Conservation (phyloP, 306 rosid genomes). For the Begonia fuchsioides region DNA sequence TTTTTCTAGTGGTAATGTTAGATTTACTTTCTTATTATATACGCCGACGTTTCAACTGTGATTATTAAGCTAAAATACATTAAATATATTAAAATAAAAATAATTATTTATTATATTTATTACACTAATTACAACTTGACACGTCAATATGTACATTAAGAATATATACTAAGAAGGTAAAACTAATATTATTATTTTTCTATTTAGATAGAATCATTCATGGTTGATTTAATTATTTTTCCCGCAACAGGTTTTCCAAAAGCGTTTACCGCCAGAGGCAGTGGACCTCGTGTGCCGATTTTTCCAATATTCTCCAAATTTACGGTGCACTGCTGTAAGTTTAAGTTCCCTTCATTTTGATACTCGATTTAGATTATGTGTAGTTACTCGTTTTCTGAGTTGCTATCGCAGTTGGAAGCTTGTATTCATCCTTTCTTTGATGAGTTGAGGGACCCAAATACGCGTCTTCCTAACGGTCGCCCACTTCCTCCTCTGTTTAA, state of each 20-base stretch:
- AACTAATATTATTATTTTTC: no score
- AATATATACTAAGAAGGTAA: no score
- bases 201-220: no score
- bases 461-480: constrained; percentile 96
- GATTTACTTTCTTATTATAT: no score
- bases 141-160: no score
- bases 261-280: constrained; percentile 97
- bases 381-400: constrained; percentile 1
- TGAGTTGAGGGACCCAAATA: constrained; percentile 84
- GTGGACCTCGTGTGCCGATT: constrained; percentile 98
- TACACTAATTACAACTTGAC: no score
- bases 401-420: constrained; percentile 72
- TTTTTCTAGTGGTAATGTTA: no score
- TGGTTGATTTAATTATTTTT: not conserved
- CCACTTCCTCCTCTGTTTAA: constrained; percentile 96
- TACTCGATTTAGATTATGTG: not conserved
- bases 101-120: no score
- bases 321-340: constrained; percentile 97
- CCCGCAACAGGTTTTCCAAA: constrained; percentile 72
- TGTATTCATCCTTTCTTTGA: constrained; percentile 98
- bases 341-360: not conserved
- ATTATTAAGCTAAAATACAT: no score
- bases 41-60: no score
- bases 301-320: constrained; percentile 95
- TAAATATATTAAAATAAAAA: no score